Evolutionary conservation across 2,329 filamentous ascomycete species (phyloP).

Genomic region (Curvularia sp.): DNA sequence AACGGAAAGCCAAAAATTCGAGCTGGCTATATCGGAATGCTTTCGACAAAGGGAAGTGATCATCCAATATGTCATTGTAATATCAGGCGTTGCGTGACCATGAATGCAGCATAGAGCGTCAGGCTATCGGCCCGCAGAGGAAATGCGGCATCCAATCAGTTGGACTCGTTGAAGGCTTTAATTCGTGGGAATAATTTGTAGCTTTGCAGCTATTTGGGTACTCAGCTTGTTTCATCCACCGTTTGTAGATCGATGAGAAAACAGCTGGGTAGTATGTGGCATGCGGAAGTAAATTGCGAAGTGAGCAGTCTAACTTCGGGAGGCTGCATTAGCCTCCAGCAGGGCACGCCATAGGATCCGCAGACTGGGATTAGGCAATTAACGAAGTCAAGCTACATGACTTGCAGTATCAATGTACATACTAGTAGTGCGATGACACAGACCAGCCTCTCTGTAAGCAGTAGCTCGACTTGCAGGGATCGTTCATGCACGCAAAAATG

Average conservation of each 20-base stretch:
- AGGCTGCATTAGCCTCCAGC: slow-evolving; percentile 14
- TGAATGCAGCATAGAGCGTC: neutral
- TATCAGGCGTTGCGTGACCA: neutral
- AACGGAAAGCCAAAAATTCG: neutral
- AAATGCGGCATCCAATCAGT: neutral
- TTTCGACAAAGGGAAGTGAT: neutral
- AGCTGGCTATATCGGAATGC: neutral
- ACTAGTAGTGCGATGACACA: neutral
- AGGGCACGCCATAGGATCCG: slow-evolving; percentile 1
- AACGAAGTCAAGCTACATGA: neutral
- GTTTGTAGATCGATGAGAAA: neutral
- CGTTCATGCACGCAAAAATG: neutral
- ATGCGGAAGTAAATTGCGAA: neutral
- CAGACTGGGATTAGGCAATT: slow-evolving; percentile 4
- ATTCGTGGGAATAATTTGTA: neutral
- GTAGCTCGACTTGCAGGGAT: slow-evolving; percentile 3
- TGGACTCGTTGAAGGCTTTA: neutral
- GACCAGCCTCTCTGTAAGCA: neutral
- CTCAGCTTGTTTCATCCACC: neutral
- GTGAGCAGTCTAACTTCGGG: neutral
- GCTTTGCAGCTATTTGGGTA: neutral
- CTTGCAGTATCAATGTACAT: neutral
- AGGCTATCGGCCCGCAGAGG: neutral
- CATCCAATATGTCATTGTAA: neutral
- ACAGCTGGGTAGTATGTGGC: neutral